Evolutionary conservation across 2,329 filamentous ascomycete species (phyloP), one percentile per base, ranked within the genome.

Genomic region (Hypoxylon sp.): DNA sequence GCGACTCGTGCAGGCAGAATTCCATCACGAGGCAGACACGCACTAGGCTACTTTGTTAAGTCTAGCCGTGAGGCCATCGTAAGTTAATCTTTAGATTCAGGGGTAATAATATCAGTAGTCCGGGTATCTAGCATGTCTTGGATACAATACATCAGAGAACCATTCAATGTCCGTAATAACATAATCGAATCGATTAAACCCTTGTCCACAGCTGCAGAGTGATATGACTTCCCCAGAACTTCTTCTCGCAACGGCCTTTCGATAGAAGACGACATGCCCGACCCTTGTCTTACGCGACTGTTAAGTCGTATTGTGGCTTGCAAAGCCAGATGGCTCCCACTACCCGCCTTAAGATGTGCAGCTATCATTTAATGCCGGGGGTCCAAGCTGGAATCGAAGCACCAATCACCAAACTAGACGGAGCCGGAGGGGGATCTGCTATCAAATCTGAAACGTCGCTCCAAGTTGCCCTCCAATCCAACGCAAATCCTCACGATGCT

Each of bases 391-490:
- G 61, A 25, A 58, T 53, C 68, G 57, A 52, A 45, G 32, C 65
- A 51, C 68, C 68, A 71, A 71, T 71, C 65, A 69, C 17, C 23
- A 48, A 30, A 38, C 25, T 32, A 17, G 51, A 60, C 36, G 52
- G 38, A 34, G 43, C 46, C 43, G 30, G 60, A 61, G 65, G 63
- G 56, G 68, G 65, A 68, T 67, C 63, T 71, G 57, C 53, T 66
- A 55, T 67, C 59, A 60, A 71, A 67, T 69, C 65, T 71, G 68
- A 71, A 71, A 71, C 68, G 66, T 67, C 63, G 65, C 65, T 66
- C 63, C 56, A 65, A 70, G 68, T 61, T 63, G 46, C 56, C 65
- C 57, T 66, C 62, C 58, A 65, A 67, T 63, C 57, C 60, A 61
- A 60, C 67, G 46, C n/a, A 41, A 56, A 57, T 60, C 65, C 61